These are phyloP conservation scores for Penicillium sumatraense DNA, from an alignment of 2,329 filamentous ascomycete genomes.

Conservation along the genomic window DNA sequence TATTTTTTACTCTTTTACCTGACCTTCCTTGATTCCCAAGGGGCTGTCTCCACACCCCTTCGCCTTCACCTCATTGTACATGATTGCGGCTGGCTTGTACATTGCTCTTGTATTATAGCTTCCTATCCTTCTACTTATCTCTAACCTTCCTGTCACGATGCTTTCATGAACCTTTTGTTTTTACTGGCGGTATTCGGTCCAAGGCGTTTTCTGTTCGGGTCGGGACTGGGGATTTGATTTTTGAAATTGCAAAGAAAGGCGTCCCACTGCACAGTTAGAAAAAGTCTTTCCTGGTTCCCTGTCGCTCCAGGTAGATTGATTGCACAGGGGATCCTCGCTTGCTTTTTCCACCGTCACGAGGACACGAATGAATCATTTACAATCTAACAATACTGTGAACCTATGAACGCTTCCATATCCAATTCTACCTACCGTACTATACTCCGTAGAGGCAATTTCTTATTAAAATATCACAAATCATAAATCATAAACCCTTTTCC, in stretches of 20 bases:
- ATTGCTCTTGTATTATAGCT: conserved; percentile 29
- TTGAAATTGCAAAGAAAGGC: not conserved
- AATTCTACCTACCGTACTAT: no score
- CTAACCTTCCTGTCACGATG: conserved; percentile 3
- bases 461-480: no score
- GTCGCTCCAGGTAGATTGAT: not conserved
- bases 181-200: not conserved
- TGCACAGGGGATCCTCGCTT: conserved; percentile 5
- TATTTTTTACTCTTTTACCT: conserved; percentile 9
- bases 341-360: conserved; percentile 11
- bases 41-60: not conserved
- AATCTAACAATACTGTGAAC: no score
- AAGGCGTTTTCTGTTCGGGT: conserved; percentile 6
- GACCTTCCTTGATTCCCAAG: conserved; percentile 28
- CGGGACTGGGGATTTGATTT: not conserved
- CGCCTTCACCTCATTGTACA: conserved; percentile 12
- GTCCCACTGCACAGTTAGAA: not conserved
- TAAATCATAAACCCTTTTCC: not conserved
- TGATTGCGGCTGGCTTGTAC: conserved; percentile 20
- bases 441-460: no score
- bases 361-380: conserved; percentile 9
- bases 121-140: conserved; percentile 27
- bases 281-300: not conserved
- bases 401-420: no score
- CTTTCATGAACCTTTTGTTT: no score